A percentile compares a stretch with the other conserved stretches of the same genome.
Evolutionary conservation across 2,329 filamentous ascomycete genomes (phyloP).

Genomic region (Graphilbum fragrans): DNA sequence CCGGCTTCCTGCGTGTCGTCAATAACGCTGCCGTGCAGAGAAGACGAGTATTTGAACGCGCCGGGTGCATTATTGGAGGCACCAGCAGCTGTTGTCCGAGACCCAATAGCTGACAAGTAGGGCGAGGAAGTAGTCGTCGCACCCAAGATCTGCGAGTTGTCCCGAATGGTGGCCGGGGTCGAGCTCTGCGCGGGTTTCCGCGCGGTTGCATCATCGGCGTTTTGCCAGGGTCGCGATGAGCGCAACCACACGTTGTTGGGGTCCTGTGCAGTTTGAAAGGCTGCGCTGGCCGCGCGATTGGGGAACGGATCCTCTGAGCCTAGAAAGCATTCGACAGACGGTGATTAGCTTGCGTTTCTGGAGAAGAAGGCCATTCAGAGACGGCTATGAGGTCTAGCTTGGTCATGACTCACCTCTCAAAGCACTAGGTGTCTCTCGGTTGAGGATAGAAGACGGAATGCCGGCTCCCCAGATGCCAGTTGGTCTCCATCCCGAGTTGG

Average conservation of each 20-base stretch:
- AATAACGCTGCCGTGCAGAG: constrained; percentile 3
- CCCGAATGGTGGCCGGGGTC: constrained; percentile 45
- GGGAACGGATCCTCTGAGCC: constrained; percentile 22
- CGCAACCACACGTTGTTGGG: constrained; percentile 12
- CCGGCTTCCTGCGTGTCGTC: background rate
- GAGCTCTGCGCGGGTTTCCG: constrained; percentile 37
- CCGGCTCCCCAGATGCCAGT: background rate
- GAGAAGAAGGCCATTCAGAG: background rate
- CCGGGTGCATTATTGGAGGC: constrained; percentile 31
- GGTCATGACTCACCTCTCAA: background rate
- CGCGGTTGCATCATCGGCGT: constrained; percentile 31
- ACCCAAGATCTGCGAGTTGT: constrained; percentile 27
- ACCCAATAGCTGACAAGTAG: constrained; percentile 32
- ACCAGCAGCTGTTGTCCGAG: constrained; percentile 17
- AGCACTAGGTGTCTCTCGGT: background rate
- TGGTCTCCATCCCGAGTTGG: background rate
- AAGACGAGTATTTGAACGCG: constrained; percentile 25
- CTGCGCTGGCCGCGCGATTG: background rate
- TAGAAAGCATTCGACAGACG: background rate
- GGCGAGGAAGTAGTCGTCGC: constrained; percentile 28
- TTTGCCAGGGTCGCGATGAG: constrained; percentile 45
- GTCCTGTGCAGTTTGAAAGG: constrained; percentile 2
- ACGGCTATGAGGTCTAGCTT: background rate
- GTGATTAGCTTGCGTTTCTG: background rate
- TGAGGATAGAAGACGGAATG: background rate